Percentiles rank a stretch among this genome's conserved stretches.
Evolutionary conservation across 768 basidiomycete genomes (phyloP).

Genomic region (Leccinum subgranulosum): DNA sequence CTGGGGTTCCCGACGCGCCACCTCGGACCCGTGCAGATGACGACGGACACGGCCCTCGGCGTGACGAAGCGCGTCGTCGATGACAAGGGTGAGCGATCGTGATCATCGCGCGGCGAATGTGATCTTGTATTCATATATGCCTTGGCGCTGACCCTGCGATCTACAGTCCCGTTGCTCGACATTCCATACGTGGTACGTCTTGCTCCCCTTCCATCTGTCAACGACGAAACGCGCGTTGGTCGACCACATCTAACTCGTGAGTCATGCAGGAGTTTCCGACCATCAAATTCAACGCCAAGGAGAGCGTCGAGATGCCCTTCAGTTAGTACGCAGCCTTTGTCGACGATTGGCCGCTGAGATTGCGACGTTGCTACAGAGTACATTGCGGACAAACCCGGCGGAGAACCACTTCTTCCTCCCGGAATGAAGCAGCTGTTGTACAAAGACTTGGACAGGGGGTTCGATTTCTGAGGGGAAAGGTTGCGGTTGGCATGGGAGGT

Average conservation of each 20-base stretch:
- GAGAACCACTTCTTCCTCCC: slow-evolving; percentile 74
- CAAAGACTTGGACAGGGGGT: slow-evolving; percentile 82
- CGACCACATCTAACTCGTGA: neutral
- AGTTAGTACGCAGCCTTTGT: slow-evolving; percentile 44
- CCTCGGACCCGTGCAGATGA: slow-evolving; percentile 92
- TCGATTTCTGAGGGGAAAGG: slow-evolving; percentile 45
- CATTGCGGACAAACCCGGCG: slow-evolving; percentile 41
- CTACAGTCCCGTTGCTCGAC: slow-evolving; percentile 55
- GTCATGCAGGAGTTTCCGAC: slow-evolving; percentile 79
- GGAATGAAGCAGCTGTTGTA: slow-evolving; percentile 88
- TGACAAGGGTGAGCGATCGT: slow-evolving; percentile 56
- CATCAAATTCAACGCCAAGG: slow-evolving; percentile 79
- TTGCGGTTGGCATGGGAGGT: neutral
- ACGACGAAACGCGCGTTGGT: neutral
- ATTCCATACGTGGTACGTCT: slow-evolving; percentile 69
- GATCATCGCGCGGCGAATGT: neutral
- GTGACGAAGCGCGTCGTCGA: slow-evolving; percentile 83
- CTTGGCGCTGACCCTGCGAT: neutral
- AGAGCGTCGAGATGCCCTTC: slow-evolving; percentile 99
- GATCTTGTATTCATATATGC: neutral
- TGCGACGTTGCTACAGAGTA: slow-evolving; percentile 38
- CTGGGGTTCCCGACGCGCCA: slow-evolving; percentile 86
- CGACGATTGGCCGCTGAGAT: neutral
- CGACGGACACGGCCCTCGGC: slow-evolving; percentile 93
- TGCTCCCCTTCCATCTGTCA: neutral